phyloP scores from a whole-genome alignment of 805 yeast genomes.

The Kazachstania taianensis region DNA sequence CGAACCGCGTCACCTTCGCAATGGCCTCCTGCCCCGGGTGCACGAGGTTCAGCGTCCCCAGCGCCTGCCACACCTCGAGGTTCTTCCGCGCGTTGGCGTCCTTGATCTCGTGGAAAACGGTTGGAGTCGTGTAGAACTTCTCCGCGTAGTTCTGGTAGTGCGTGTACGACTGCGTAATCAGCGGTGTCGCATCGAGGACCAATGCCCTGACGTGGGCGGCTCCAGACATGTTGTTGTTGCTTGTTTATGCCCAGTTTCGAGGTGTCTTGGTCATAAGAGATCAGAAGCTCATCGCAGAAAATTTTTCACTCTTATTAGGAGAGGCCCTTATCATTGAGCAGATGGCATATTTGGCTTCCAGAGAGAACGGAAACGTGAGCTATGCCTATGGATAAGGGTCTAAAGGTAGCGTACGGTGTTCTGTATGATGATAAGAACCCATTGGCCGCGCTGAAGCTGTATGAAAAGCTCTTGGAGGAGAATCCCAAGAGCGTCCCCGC shows the following conservation, averaged over 20 bases:
- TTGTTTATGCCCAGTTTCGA: no score
- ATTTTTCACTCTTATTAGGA: not conserved
- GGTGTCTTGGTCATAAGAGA: not conserved
- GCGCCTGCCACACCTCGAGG: slow-evolving; percentile 59
- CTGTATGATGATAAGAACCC: slow-evolving; percentile 39
- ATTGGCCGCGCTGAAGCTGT: slow-evolving; percentile 34
- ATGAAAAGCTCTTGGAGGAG: slow-evolving; percentile 33
- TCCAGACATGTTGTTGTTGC: not conserved
- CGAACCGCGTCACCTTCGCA: slow-evolving; percentile 59
- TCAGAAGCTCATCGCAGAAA: not conserved
- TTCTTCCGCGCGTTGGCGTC: slow-evolving; percentile 80
- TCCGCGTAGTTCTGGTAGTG: slow-evolving; percentile 61
- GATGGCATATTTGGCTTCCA: not conserved
- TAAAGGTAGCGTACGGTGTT: slow-evolving; percentile 34
- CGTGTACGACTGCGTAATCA: slow-evolving; percentile 75
- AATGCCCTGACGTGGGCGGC: slow-evolving; percentile 40
- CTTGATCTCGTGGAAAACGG: slow-evolving; percentile 75
- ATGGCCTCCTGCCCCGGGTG: slow-evolving; percentile 67
- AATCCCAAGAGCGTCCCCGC: slow-evolving; percentile 40
- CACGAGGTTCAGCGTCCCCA: slow-evolving; percentile 50
- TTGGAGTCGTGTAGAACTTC: slow-evolving; percentile 80
- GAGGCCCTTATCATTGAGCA: not conserved
- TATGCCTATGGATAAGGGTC: slow-evolving; percentile 28
- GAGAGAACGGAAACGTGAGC: not conserved
- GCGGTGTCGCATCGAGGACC: slow-evolving; percentile 90